Evolutionary conservation across 108 stramenopile genomes (phyloP), one percentile per base, ranked within the genome.

Genomic region (Cyclotella baltica): DNA sequence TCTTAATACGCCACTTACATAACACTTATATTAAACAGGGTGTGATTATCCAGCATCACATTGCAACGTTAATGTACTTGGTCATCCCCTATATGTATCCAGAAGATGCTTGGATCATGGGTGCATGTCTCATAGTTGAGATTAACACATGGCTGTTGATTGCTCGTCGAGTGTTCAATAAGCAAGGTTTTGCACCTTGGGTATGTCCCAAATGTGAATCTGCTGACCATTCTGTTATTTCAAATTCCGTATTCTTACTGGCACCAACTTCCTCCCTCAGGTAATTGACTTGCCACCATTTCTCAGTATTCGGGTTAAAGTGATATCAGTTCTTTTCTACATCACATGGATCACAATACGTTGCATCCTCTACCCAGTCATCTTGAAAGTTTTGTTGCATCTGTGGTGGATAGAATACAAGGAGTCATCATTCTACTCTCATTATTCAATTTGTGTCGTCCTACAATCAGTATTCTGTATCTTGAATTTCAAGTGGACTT

Each of bases 91-190:
- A 83, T 58, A 35, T 70, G 29, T 52, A 66, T 53, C 59, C 81
- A 73, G 69, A 85, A n/a, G 66, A 72, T 11, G 83, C 90, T 37
- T 96, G 89, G 87, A 76, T 88, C n/a, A 93, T 96, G 92, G 95
- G 95, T 27, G 92, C 90, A 1, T 92, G 89, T 72, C 81, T 96
- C 64, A 90, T 70, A 63, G 93, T 94, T 3, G 93, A 96, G 76
- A 76, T 94, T 67, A 96, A 96, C 65, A 96, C 95, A 0, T 96
- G 95, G 95, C 93, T 92, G 56, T 86, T 96, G 62, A 94, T 96
- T 47, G 93, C 93, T 10, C 80, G 95, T 57, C 77, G 95, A 25
- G 91, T 96, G n/a, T 93, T 96, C 86, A 94, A 96, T 77, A 93
- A 93, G 52, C 85, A 90, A 64, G 91, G 92, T 10, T 89, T 93